Evolutionary conservation across 2,329 filamentous ascomycete species (phyloP), one percentile per base, ranked within the genome.

Genomic region (Ascochyta viciae-villosae): DNA sequence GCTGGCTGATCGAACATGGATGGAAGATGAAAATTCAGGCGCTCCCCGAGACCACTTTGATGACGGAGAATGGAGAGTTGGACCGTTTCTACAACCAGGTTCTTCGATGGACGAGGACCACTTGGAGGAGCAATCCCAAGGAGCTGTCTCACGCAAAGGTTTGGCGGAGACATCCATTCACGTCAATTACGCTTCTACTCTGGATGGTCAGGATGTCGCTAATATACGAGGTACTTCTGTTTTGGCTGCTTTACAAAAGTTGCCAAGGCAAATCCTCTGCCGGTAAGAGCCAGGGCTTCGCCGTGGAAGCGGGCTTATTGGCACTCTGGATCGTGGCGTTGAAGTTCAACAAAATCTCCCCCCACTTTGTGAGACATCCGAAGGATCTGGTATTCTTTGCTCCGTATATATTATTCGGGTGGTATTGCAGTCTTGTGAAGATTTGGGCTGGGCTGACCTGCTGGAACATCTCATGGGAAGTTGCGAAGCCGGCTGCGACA

Each of bases 1-100:
- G 86, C 10, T 84, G 79, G 57, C 76, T 82, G 6, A 78, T 84
- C 38, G 74, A 74, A 9, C 68, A 79, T 6, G 79, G 78, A 22
- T 50, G 39, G 48, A 37, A 37, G 16, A 50, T 50, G 38, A 50
- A 43, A n/a, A 81, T 88, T 46, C 85, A 89, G 65, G 80, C 81
- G 54, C 76, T 77, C 4, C 62, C 74, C 0, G 78, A 83, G 2
- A 76, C 81, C 0, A 72, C 77, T 15, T 4, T 46, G 1, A 75
- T 88, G 31, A 75, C 80, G 4, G 31, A 38, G 23, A 46, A 46
- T 13, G 43, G 43, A n/a, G 22, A 37, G 4, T 24, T 23, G 2
- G n/a, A 27, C 6, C 23, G 43, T 3, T 46, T 26, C n/a, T 22
- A 12, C 10, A 38, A 23, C 33, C 43, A 46, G 6, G 22, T 46